Base-by-base conservation (phyloP, 208 protist genomes). In the Trypanosoma boissoni region DNA sequence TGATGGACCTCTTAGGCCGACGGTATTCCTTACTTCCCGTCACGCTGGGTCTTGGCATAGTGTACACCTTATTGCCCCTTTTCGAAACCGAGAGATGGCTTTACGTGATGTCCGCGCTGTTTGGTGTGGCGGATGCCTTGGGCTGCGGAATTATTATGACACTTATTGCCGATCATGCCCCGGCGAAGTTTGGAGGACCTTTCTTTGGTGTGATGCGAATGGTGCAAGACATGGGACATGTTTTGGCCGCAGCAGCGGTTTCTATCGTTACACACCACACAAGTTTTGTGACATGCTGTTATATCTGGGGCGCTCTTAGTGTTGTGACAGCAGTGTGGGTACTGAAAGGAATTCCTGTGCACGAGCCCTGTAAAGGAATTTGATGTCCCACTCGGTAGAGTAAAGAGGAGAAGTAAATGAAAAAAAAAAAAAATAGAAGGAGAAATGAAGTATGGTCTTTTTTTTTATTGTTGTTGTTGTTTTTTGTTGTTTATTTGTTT, bases 171-270 rank as follows among this genome's bases (percentile, higher is more conserved):
- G 85, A 92, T 58, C 61, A 74, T 8, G 81, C 80, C 2, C 82
- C 86, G 21, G 53, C 67, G 31, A 37, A 56, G 4, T 76, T 81
- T 55, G 77, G 72, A 29, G 83, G 76, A 0, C 74, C 64, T 7
- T 95, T 92, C 58, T 91, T 92, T 61, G 88, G 83, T 37, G 81
- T 95, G 49, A 88, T 95, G 76, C 80, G 81, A 10, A 92, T 74
- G 9, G 55, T 95, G 42, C 72, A 90, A 49, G 86, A 95, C 58
- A 44, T 86, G 21, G 85, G 83, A 16, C 85, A 95, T 53, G 72
- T 92, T 3, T 41, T 86, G 0, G 76, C 76, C 32, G 70, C 76
- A 6, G 55, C 68, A 14, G 67, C 72, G 24, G 70, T 80, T 34
- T 71, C 78, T 0, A 45, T 69, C 32, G 53, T 83, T 3, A 68